These are phyloP conservation scores for Coniella vitis DNA, from an alignment of 2,329 filamentous ascomycete species.

Conservation along the genomic window DNA sequence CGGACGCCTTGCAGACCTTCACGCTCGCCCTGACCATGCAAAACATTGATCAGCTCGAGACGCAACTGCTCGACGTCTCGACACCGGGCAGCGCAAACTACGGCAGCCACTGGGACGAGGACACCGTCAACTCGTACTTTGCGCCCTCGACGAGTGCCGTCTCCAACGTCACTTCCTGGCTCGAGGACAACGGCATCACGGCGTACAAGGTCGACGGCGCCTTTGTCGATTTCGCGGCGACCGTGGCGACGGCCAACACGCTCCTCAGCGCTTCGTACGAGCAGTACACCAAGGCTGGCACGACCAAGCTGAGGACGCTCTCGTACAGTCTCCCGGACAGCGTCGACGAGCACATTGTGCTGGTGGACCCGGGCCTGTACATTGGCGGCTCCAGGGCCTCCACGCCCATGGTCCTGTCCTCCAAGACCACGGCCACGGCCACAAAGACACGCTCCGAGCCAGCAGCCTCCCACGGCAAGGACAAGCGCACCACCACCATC, in stretches of 20 bases:
- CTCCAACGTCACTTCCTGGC: constrained; percentile 18
- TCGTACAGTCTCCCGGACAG: constrained; percentile 10
- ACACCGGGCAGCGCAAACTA: constrained; percentile 19
- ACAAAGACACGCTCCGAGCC: neutral
- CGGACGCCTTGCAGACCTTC: neutral
- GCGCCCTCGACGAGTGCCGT: constrained; percentile 16
- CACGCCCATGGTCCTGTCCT: neutral
- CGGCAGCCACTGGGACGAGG: constrained; percentile 19
- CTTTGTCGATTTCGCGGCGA: constrained; percentile 34
- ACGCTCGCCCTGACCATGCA: constrained; percentile 5
- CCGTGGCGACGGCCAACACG: constrained; percentile 22
- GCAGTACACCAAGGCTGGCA: constrained; percentile 24
- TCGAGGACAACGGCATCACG: constrained; percentile 1
- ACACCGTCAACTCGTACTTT: constrained; percentile 17
- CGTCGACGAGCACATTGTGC: constrained; percentile 3
- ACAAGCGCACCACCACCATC: constrained; percentile 10
- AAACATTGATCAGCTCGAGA: constrained; percentile 15
- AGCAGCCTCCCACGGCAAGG: neutral
- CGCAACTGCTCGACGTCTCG: constrained; percentile 19
- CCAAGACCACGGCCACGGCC: neutral
- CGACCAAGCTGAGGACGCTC: constrained; percentile 14
- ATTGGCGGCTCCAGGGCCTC: constrained; percentile 12
- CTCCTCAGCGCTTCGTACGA: constrained; percentile 24
- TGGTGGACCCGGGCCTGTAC: constrained; percentile 16
- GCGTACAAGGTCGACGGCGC: constrained; percentile 27